Evolutionary conservation across 139 green algal species (phyloP).

Genomic region (Tetradesmus obliquus): DNA sequence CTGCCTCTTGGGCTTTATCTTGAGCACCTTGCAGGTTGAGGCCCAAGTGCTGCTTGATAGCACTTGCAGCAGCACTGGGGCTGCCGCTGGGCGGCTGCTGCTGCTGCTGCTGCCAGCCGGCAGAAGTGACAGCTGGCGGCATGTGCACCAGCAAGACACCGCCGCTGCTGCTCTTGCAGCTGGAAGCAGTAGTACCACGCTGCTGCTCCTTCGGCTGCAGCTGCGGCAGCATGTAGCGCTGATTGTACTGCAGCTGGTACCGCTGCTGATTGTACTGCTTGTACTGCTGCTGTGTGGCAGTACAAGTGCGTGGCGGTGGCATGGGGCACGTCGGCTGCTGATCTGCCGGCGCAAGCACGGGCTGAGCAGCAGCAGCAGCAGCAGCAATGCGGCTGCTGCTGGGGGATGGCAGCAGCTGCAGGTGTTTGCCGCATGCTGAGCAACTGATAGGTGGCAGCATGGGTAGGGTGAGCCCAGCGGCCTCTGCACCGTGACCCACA

Average conservation of each 20-base stretch:
- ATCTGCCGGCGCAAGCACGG: not conserved
- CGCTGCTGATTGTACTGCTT: not conserved
- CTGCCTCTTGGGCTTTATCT: not conserved
- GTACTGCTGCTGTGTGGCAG: not conserved
- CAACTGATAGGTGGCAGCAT: constrained; percentile 28
- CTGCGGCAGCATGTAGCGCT: not conserved
- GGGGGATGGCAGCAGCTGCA: not conserved
- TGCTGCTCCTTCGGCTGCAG: not conserved
- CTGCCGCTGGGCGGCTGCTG: not conserved
- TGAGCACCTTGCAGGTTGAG: not conserved
- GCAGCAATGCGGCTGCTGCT: not conserved
- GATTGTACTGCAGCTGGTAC: not conserved
- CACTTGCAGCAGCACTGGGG: not conserved
- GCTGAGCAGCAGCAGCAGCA: too few relatives aligned
- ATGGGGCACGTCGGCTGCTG: not conserved
- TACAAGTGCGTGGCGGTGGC: not conserved
- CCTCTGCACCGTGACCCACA: not conserved
- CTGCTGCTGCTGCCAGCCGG: not conserved
- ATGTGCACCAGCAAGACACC: not conserved
- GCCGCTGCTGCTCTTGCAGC: not conserved
- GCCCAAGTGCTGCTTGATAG: not conserved
- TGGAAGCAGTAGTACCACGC: not conserved
- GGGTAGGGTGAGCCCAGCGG: constrained; percentile 10
- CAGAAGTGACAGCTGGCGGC: not conserved
- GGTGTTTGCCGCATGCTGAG: not conserved